Base-by-base conservation (phyloP, 805 yeast species). In the Pichia cephalocereana region DNA sequence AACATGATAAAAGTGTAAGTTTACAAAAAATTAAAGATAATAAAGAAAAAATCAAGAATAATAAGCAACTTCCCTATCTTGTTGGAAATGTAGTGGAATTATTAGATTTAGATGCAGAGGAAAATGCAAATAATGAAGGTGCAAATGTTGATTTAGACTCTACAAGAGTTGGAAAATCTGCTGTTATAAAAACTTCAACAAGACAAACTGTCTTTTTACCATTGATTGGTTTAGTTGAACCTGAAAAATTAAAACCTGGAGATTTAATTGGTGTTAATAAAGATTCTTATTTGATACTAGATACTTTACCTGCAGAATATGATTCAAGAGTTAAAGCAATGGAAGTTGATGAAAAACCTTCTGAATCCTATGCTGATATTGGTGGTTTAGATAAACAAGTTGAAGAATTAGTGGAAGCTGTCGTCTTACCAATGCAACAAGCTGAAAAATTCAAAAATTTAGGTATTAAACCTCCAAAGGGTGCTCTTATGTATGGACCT, bases 291-390 rank as follows among this genome's bases (percentile, higher is more conserved):
- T 75, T 93, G 56, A 85, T 93, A 46, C 75, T 93, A 58, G 99
- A 93, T 68, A 89, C 95, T 8, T 74, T 93, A 55, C 99, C 99
- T 11, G 89, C 96, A 3, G 99, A 93, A 68, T 93, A 93, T 64
- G 99, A 93, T 67, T 85, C 95, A 47, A 79, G 99, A 59, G 99
- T 93, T 46, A 93, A 93, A 70, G 98, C 98, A 12, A 69, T 93
- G 99, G 99, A 93, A 67, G 99, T 93, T 45, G 99, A 93, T 65
- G 99, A 93, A 70, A 90, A 91, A 64, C 99, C 99, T 51, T 85
- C 96, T 2, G 99, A 93, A 66, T 88, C 96, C 11, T 93, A 93
- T 63, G 82, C 95, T 1, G 99, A 93, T 65, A 95, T 93, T 57
- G 99, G 99, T 63, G 99, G 99, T 11, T 75, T 93, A 58, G 98